Evolutionary conservation across 2,329 filamentous ascomycete species (phyloP).

Genomic region (Penicillium sp.): DNA sequence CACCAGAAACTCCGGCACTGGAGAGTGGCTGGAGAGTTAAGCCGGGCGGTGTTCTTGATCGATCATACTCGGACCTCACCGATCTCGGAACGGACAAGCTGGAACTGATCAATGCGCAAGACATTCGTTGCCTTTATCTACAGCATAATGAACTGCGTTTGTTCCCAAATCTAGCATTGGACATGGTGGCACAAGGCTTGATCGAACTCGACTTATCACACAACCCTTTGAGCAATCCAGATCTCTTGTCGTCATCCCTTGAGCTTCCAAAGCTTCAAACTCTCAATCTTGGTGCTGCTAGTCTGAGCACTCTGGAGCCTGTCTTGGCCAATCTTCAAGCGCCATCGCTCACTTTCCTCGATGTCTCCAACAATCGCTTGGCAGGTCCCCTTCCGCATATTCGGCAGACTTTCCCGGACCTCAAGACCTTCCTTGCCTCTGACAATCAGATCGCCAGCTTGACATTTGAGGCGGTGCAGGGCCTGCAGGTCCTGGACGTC

Average conservation of each 20-base stretch:
- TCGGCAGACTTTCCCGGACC: constrained; percentile 64
- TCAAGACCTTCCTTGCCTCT: constrained; percentile 68
- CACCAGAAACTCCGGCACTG: constrained; percentile 44
- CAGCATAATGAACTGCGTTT: constrained; percentile 71
- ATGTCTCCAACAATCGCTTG: constrained; percentile 80
- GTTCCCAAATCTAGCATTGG: constrained; percentile 66
- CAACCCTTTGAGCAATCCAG: constrained; percentile 65
- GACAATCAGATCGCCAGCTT: constrained; percentile 78
- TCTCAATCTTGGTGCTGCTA: constrained; percentile 71
- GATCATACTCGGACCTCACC: constrained; percentile 64
- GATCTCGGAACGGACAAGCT: constrained; percentile 51
- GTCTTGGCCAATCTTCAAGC: constrained; percentile 67
- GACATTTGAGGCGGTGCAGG: constrained; percentile 68
- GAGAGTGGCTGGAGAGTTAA: constrained; percentile 38
- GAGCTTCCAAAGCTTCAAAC: constrained; percentile 72
- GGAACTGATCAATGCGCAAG: constrained; percentile 45
- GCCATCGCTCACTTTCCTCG: constrained; percentile 70
- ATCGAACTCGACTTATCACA: constrained; percentile 70
- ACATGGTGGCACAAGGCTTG: constrained; percentile 67
- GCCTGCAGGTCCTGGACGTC: constrained; percentile 72
- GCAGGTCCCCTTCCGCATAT: constrained; percentile 64
- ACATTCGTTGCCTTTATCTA: constrained; percentile 61
- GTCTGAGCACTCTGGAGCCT: constrained; percentile 66
- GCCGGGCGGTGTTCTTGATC: constrained; percentile 57
- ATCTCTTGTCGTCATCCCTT: constrained; percentile 64